Conservation (phyloP, 2,329 filamentous ascomycete species). For the Ramularia collo-cygni region DNA sequence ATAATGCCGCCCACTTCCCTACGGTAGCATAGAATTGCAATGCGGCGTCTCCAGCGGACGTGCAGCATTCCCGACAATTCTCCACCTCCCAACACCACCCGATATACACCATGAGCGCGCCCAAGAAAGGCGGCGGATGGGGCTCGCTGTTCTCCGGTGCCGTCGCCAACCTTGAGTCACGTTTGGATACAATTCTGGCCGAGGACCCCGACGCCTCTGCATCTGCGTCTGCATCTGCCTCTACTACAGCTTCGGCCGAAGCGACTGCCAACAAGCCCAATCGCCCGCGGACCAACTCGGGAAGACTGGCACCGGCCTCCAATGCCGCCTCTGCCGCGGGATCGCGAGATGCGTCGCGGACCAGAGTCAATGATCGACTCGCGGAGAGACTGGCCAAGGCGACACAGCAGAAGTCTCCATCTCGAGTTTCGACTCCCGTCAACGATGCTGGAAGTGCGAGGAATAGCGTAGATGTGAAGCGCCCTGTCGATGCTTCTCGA, state of each 20-base stretch:
- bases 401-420: conserved; percentile 63
- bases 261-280: conserved; percentile 2
- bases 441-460: conserved; percentile 36
- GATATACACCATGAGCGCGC: conserved; percentile 7
- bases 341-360: conserved; percentile 59
- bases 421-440: conserved; percentile 49
- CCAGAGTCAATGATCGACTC: conserved; percentile 68
- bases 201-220: conserved; percentile 59
- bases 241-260: conserved; percentile 1
- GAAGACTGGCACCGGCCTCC: conserved; percentile 16
- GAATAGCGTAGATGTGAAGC: conserved; percentile 39
- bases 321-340: conserved; percentile 34
- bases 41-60: conserved; percentile 20
- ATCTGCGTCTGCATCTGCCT: conserved; percentile 30
- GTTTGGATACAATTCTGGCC: conserved; percentile 82
- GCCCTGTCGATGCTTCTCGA: conserved; percentile 26
- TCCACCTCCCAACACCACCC: too few relatives aligned
- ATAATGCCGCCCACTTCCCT: not conserved
- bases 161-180: conserved; percentile 87
- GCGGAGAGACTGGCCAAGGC: conserved; percentile 87
- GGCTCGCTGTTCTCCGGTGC: conserved; percentile 71
- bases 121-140: conserved; percentile 32
- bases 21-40: conserved; percentile 14
- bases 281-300: conserved; percentile 19
- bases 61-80: not conserved